Evolutionary conservation across 306 rosid species (phyloP).

Genomic region (Inga laurina): DNA sequence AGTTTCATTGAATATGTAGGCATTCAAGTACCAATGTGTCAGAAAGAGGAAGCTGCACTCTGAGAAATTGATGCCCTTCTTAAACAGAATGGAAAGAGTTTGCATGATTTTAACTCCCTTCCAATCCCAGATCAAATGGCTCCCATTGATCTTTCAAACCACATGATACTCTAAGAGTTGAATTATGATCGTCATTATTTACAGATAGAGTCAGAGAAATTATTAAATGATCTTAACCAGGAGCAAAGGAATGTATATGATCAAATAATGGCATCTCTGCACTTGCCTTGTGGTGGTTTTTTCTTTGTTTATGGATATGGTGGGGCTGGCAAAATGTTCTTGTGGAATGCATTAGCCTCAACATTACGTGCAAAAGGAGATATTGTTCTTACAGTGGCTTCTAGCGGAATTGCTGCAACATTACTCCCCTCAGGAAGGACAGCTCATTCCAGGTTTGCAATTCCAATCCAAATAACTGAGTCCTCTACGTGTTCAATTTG

Average conservation of each 20-base stretch:
- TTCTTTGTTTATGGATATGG: neutral
- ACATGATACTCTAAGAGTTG: neutral
- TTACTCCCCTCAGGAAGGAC: neutral
- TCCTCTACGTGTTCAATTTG: neutral
- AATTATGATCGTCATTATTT: neutral
- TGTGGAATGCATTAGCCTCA: neutral
- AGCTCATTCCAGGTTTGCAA: neutral
- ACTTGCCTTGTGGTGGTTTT: neutral
- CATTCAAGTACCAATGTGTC: too few relatives aligned
- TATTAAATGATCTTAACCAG: too few relatives aligned
- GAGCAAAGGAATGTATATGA: too few relatives aligned
- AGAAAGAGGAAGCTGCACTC: too few relatives aligned
- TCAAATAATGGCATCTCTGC: too few relatives aligned
- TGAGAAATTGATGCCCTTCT: too few relatives aligned
- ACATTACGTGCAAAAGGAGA: accelerated
- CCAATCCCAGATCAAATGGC: neutral
- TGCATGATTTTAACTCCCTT: neutral
- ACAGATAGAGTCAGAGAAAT: too few relatives aligned
- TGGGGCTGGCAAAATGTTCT: neutral
- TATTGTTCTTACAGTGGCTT: accelerated
- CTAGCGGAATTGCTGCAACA: neutral
- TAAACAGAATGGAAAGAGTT: neutral
- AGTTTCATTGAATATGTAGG: accelerated
- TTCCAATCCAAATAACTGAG: neutral
- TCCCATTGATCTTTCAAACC: too few relatives aligned